Evolutionary conservation across 1,139 yeast genomes (phyloP).

Genomic region (Blastobotrys illinoisensis): DNA sequence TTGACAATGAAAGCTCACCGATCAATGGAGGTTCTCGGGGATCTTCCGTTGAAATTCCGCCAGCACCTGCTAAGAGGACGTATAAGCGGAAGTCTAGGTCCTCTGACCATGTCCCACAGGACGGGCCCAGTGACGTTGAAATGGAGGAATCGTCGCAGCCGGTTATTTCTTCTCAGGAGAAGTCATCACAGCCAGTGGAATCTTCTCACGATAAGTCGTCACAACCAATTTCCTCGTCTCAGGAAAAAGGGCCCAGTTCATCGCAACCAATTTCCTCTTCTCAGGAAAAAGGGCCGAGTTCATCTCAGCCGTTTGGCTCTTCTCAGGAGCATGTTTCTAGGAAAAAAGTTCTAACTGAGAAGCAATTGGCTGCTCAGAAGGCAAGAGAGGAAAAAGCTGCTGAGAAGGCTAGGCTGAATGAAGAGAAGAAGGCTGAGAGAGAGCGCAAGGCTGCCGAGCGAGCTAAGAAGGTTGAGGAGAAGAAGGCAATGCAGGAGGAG

Average conservation of each 20-base stretch:
- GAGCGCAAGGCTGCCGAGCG: constrained; percentile 15
- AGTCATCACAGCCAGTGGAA: background rate
- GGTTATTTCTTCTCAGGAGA: too few relatives aligned
- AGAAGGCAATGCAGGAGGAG: constrained; percentile 2
- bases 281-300: background rate
- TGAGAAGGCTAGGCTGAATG: constrained; percentile 12
- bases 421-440: constrained; percentile 14
- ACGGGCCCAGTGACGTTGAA: background rate
- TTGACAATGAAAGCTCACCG: background rate
- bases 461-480: constrained; percentile 2
- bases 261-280: background rate
- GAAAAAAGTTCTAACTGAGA: background rate
- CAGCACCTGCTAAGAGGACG: constrained; percentile 1
- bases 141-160: background rate
- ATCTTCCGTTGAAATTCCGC: constrained; percentile 2
- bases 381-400: constrained; percentile 8
- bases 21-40: background rate
- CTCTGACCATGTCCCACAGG: background rate
- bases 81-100: background rate
- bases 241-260: background rate
- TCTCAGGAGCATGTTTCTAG: background rate
- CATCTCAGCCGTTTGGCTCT: background rate
- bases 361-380: constrained; percentile 13
- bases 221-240: too few relatives aligned
- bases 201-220: background rate